These are phyloP conservation scores for Plectranthus barbatus DNA, from an alignment of 257 asterid species.

Conservation along the genomic window DNA sequence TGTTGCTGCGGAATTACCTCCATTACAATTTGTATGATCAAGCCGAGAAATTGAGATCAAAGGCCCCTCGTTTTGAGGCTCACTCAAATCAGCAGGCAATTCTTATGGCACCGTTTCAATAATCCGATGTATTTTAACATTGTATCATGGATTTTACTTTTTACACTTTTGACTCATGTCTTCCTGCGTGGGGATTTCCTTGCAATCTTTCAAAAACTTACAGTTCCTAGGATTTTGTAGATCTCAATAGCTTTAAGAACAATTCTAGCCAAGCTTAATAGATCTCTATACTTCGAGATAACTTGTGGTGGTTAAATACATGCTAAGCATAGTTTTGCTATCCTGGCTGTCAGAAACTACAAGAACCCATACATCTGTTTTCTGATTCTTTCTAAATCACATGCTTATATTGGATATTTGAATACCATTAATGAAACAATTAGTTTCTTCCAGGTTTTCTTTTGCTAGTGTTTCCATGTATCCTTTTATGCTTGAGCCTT, in stretches of 20 bases:
- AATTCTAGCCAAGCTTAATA: background rate
- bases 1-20: slow-evolving; percentile 77
- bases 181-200: background rate
- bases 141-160: background rate
- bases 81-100: slow-evolving; percentile 92
- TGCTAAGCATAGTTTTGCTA: background rate
- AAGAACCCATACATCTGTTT: background rate
- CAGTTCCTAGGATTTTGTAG: background rate
- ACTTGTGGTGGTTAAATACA: background rate
- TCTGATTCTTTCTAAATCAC: background rate
- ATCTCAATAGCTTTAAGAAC: background rate
- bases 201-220: background rate
- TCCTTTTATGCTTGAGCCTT: background rate
- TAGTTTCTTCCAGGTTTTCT: background rate
- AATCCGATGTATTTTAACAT: background rate
- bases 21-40: slow-evolving; percentile 88
- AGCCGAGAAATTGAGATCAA: slow-evolving; percentile 92
- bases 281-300: background rate
- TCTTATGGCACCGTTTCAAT: slow-evolving; percentile 12
- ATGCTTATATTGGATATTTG: background rate
- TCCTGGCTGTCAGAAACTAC: background rate
- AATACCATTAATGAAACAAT: background rate
- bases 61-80: slow-evolving; percentile 97
- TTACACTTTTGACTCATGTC: slow-evolving; percentile 6
- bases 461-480: background rate